Base-by-base conservation (phyloP, 148 eudicot species). In the Rhododendron ovatum region DNA sequence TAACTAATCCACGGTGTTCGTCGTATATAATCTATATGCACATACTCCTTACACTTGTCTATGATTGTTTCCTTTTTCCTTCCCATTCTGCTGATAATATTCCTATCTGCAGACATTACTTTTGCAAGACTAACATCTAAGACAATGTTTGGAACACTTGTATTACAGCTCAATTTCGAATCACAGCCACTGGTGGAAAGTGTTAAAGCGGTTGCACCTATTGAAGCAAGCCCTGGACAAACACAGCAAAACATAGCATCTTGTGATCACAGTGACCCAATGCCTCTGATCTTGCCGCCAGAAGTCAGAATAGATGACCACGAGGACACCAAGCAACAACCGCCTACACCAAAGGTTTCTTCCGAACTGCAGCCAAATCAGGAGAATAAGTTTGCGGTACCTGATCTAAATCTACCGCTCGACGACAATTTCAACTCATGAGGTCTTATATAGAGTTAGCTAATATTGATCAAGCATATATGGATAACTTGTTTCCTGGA, bases 351-450 rank as follows among this genome's bases (percentile, higher is more conserved):
- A 51, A 69, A 80, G 7, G 48, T 63, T 39, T 57, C 59, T 71
- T 65, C 65, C 9, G 55, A 59, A n/a, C 39, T 71, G 55, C 61
- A 77, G 82, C 35, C 28, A 30, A 7, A 37, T 9, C 82, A 53
- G 55, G 90, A 86, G 13, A 57, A 78, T 24, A 82, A 78, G 50
- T 89, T 86, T 82, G 35, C 83, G 20, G 86, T 92, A 14, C 94
- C 94, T 33, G 94, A 92, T 85, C 90, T 92, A 14, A 82, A 82
- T 63, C 53, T 82, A 24, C 75, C 84, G 1, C 41, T 87, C 0
- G 91, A 85, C 45, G 93, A 89, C 78, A 75, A 87, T 57, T 55
- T 80, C 22, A 77, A 81, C 48, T 71, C 35, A 37, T n/a, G 87
- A 79, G 37, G 82, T 83, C 53, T 18, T 50, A 12, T 18, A 67